Conservation (phyloP, 2,329 filamentous ascomycete genomes). For the Aspergillus sclerotialis region DNA sequence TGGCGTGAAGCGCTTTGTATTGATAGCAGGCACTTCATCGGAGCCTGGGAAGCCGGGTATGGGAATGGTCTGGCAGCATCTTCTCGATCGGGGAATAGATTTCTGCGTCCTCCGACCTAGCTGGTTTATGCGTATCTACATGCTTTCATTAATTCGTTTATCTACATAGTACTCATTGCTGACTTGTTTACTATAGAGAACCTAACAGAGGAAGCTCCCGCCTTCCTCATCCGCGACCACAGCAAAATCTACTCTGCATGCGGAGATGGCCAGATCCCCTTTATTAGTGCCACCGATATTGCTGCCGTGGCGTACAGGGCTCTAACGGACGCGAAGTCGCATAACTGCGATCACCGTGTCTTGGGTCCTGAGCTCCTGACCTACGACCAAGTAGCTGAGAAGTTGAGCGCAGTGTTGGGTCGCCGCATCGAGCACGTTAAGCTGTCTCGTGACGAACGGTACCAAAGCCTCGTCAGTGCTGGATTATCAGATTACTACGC, state of each 20-base stretch:
- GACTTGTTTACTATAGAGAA: slow-evolving; percentile 32
- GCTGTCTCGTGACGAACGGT: slow-evolving; percentile 1
- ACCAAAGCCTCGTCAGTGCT: neutral
- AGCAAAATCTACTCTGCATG: slow-evolving; percentile 37
- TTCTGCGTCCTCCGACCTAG: slow-evolving; percentile 41
- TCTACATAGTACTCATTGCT: neutral
- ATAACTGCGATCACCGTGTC: slow-evolving; percentile 35
- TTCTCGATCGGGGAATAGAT: slow-evolving; percentile 33
- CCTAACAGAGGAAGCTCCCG: slow-evolving; percentile 30
- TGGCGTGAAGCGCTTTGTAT: slow-evolving; percentile 39
- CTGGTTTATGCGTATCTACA: slow-evolving; percentile 43
- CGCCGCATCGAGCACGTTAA: slow-evolving; percentile 2
- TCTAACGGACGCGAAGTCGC: slow-evolving; percentile 32
- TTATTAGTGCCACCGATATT: slow-evolving; percentile 42
- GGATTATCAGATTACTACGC: slow-evolving; percentile 1
- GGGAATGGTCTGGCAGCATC: slow-evolving; percentile 33
- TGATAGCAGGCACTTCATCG: slow-evolving; percentile 35
- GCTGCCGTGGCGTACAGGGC: slow-evolving; percentile 38
- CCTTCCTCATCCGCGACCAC: slow-evolving; percentile 29
- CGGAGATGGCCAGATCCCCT: slow-evolving; percentile 40
- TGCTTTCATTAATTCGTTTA: neutral
- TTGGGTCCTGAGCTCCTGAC: slow-evolving; percentile 26
- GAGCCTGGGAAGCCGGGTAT: slow-evolving; percentile 29
- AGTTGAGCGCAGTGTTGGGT: neutral
- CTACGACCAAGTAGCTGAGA: slow-evolving; percentile 22